phyloP scores from a whole-genome alignment of 2,329 filamentous ascomycete genomes.

The Pseudogymnoascus sp. region DNA sequence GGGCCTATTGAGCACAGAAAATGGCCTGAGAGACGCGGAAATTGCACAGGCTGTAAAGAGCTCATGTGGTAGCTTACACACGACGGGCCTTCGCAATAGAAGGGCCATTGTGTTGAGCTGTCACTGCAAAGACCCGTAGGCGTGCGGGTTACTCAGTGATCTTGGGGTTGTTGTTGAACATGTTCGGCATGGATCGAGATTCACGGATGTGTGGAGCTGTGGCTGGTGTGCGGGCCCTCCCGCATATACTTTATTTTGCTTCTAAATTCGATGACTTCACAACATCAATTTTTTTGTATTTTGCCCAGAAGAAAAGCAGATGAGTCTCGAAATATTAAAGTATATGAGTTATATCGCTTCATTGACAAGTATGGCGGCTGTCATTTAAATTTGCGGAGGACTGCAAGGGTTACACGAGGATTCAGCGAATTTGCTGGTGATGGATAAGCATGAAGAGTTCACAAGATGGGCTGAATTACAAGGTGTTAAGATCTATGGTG shows the following conservation, averaged over 20 bases:
- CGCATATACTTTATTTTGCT: conserved; percentile 7
- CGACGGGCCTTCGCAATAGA: conserved; percentile 16
- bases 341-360: neutral
- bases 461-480: conserved; percentile 58
- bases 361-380: neutral
- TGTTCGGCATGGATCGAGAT: conserved; percentile 5
- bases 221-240: conserved; percentile 6
- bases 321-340: neutral
- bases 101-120: conserved; percentile 20
- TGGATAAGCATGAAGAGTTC: conserved; percentile 44
- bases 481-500: conserved; percentile 60
- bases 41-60: conserved; percentile 21
- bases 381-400: neutral
- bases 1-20: conserved; percentile 81
- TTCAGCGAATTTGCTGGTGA: conserved; percentile 12
- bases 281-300: neutral
- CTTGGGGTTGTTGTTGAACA: neutral
- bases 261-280: neutral
- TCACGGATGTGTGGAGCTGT: conserved; percentile 3
- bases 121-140: neutral
- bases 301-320: neutral
- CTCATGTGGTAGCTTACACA: conserved; percentile 21
- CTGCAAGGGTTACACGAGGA: neutral
- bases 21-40: conserved; percentile 36
- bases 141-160: neutral